Conservation (phyloP, 2,329 filamentous ascomycete genomes). For the Rhinocladiella mackenziei region DNA sequence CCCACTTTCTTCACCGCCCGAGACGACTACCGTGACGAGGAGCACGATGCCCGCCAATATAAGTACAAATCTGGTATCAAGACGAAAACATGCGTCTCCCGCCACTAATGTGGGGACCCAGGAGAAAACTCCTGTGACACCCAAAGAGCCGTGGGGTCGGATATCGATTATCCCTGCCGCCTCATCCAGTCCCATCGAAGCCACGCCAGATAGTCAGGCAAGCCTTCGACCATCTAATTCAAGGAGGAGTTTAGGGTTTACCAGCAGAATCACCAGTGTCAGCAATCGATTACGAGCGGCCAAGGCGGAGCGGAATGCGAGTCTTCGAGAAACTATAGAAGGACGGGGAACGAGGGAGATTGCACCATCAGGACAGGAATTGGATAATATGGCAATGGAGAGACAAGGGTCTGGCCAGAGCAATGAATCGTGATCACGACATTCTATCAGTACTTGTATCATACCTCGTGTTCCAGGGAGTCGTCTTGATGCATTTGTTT, state of each 20-base stretch:
- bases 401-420: constrained; percentile 20
- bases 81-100: constrained; percentile 25
- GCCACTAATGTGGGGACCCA: constrained; percentile 9
- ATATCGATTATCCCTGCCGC: constrained; percentile 24
- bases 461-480: too few species aligned
- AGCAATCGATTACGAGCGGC: constrained; percentile 27
- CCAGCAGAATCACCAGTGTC: constrained; percentile 27
- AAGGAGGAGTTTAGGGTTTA: constrained; percentile 27
- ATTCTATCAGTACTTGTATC: constrained; percentile 1
- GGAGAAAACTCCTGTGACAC: constrained; percentile 19
- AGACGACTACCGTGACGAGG: constrained; percentile 14
- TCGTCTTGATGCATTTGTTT: too few species aligned
- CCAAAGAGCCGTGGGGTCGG: constrained; percentile 26
- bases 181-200: constrained; percentile 21
- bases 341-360: constrained; percentile 11
- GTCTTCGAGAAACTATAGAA: constrained; percentile 10
- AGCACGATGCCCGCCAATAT: constrained; percentile 24
- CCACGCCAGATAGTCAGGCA: constrained; percentile 18
- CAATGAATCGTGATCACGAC: constrained; percentile 9
- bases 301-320: constrained; percentile 21
- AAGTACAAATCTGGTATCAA: constrained; percentile 24
- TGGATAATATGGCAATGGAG: constrained; percentile 20
- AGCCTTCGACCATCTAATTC: constrained; percentile 9
- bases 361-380: constrained; percentile 20
- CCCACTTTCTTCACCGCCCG: constrained; percentile 10